Evolutionary conservation across 345 rosid genomes (phyloP).

Genomic region (Camelina neglecta): DNA sequence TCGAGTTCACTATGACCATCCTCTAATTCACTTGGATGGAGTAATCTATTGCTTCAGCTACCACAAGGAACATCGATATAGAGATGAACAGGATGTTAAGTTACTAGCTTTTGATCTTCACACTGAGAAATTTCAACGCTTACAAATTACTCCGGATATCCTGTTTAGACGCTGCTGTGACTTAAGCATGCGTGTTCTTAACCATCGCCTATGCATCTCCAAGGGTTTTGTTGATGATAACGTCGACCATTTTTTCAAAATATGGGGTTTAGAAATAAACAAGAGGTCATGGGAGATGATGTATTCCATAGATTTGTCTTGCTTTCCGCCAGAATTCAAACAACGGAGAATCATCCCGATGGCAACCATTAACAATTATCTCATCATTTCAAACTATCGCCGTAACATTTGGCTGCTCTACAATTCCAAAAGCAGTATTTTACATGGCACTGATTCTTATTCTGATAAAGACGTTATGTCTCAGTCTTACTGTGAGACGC

Average conservation of each 20-base stretch:
- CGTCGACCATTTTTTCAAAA: neutral
- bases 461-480: no score
- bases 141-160: neutral
- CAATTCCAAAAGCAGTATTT: neutral
- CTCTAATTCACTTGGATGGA: no score
- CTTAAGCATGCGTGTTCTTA: neutral
- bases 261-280: neutral
- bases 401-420: neutral
- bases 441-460: neutral
- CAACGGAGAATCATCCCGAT: neutral
- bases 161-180: neutral
- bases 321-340: neutral
- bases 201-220: neutral
- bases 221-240: neutral
- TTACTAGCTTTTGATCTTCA: neutral
- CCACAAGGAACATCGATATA: no score
- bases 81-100: no score
- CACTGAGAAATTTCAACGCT: neutral
- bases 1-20: no score
- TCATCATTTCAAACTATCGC: neutral
- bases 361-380: conserved; percentile 6
- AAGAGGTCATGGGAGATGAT: neutral
- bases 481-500: no score
- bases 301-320: conserved; percentile 3
- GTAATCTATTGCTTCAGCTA: no score